A percentile compares a stretch with the other conserved stretches of the same genome.
Conservation (phyloP, 1,284 basidiomycete genomes). For the Neolentinus lepideus region DNA sequence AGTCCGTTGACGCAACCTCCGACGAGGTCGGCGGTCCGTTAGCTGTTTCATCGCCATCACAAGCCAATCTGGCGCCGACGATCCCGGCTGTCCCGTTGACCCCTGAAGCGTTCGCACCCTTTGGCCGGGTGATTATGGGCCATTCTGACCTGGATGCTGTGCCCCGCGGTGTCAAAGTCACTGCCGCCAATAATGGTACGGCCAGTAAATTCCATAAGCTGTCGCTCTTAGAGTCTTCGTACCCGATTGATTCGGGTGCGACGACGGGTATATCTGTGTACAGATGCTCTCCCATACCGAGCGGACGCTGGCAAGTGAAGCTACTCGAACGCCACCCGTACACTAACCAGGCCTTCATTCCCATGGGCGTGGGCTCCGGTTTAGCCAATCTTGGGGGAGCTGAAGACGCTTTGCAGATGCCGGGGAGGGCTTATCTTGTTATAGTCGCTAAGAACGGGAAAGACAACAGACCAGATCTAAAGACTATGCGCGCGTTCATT, state of each 20-base stretch:
- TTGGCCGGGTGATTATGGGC: constrained; percentile 83
- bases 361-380: constrained; percentile 57
- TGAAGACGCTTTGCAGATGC: constrained; percentile 39
- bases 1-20: background rate
- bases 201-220: constrained; percentile 90
- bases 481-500: constrained; percentile 72
- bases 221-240: constrained; percentile 56
- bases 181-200: constrained; percentile 80
- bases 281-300: constrained; percentile 55
- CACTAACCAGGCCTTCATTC: constrained; percentile 86
- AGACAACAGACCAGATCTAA: constrained; percentile 72
- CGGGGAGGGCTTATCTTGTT: constrained; percentile 65
- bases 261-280: constrained; percentile 69
- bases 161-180: constrained; percentile 65
- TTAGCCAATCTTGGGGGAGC: constrained; percentile 12
- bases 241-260: constrained; percentile 47
- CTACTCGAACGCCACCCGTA: constrained; percentile 70
- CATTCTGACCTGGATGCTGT: constrained; percentile 59
- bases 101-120: constrained; percentile 74
- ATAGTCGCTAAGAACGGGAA: constrained; percentile 74
- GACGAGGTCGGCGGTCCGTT: background rate
- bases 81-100: constrained; percentile 76
- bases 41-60: constrained; percentile 1
- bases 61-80: constrained; percentile 17
- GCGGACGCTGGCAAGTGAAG: constrained; percentile 45